These are phyloP conservation scores for Uronychia binucleata DNA, from an alignment of 73 alveolate genomes.

Conservation along the genomic window DNA sequence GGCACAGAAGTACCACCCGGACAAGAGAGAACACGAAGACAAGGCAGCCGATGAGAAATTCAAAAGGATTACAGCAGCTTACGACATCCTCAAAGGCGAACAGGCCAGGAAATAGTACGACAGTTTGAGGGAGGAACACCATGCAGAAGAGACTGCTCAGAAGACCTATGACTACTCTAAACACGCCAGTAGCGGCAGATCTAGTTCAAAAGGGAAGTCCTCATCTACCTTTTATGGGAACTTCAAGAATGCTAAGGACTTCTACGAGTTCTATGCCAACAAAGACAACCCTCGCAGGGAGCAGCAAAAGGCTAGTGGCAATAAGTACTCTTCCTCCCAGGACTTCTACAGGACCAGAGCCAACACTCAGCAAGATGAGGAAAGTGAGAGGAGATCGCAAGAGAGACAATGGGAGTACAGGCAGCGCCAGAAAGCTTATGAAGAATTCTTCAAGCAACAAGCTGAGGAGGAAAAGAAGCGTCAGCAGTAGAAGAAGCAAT, in stretches of 20 bases:
- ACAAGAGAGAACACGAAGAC: conserved; percentile 47
- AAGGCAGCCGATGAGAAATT: conserved; percentile 43
- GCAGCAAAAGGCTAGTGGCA: not conserved
- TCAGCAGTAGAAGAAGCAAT: not conserved
- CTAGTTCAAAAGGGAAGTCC: too few species aligned
- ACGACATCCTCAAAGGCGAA: conserved; percentile 40
- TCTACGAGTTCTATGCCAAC: not conserved
- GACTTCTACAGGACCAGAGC: not conserved
- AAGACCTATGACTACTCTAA: not conserved
- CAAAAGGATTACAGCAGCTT: conserved; percentile 54
- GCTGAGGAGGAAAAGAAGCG: not conserved
- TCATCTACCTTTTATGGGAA: not conserved
- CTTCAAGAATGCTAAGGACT: not conserved
- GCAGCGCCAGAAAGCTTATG: not conserved
- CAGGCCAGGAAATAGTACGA: conserved; percentile 24
- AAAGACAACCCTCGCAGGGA: not conserved
- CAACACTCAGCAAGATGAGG: too few species aligned
- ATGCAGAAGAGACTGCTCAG: not conserved
- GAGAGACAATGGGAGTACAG: not conserved
- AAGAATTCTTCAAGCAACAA: not conserved
- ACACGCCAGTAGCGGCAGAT: conserved; percentile 1
- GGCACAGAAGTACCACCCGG: conserved; percentile 83
- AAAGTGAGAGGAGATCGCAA: not conserved
- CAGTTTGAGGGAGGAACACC: conserved; percentile 6
- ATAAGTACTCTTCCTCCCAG: not conserved